phyloP scores from a whole-genome alignment of 2,329 filamentous ascomycete species.

The Aspergillus piperis region DNA sequence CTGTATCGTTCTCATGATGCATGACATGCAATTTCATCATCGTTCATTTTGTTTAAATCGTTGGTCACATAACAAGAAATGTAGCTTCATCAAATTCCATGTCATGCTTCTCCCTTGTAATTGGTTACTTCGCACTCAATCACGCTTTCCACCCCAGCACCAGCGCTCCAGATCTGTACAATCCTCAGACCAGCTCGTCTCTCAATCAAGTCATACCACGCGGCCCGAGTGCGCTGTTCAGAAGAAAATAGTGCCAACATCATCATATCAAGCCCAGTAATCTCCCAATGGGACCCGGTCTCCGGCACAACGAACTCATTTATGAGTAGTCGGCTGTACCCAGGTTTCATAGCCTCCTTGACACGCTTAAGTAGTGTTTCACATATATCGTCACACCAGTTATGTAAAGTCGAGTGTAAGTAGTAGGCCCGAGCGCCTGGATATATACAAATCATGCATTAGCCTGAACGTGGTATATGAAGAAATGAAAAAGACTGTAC shows the following conservation, averaged over 20 bases:
- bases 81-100: no score
- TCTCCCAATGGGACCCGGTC: conserved; percentile 34
- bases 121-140: conserved; percentile 25
- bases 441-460: neutral
- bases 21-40: no score
- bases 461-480: no score
- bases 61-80: no score
- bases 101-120: no score
- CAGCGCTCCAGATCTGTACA: conserved; percentile 33
- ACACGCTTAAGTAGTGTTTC: conserved; percentile 33
- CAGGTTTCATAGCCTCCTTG: conserved; percentile 33
- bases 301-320: conserved; percentile 47
- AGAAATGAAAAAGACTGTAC: neutral
- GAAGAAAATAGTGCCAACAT: conserved; percentile 46
- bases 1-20: no score
- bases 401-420: conserved; percentile 22
- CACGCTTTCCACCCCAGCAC: conserved; percentile 25
- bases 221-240: conserved; percentile 42
- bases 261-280: conserved; percentile 42
- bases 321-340: conserved; percentile 47
- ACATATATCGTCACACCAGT: conserved; percentile 38
- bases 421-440: conserved; percentile 35
- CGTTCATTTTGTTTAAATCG: no score
- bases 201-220: conserved; percentile 38
- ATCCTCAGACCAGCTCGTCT: conserved; percentile 40